Base-by-base conservation (phyloP, 1,284 basidiomycete genomes). In the Trametes versicolor region DNA sequence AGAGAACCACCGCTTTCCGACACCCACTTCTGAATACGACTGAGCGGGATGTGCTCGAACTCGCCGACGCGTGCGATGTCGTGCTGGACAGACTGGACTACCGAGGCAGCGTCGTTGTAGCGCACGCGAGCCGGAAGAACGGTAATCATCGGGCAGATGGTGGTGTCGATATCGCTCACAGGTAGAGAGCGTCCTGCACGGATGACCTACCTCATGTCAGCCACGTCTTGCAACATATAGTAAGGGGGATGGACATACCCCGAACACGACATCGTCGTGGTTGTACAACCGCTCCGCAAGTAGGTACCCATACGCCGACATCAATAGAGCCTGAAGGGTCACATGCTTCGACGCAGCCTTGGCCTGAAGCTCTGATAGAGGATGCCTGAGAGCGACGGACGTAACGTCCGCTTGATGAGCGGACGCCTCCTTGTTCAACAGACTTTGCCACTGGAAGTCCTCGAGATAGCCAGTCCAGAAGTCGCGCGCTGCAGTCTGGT, bases 1-100 rank as follows among this genome's bases (percentile, higher is more conserved):
- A 83, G 64, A 41, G 65, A 54, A 15, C 67, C 64, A 15, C 37
- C 61, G 19, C 79, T 79, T 19, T 79, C 80, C 19, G 78, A 73
- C 50, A 85, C 62, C 83, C 83, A 85, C 34, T 73, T 77, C 68
- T 85, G 83, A n/a, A 85, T 77, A 27, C 78, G 77, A 45, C 81
- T 77, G 17, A 85, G 70, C 6, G 83, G 75, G 19, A 83, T 69
- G 62, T 84, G 80, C 70, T 85, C 84, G 63, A 77, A 79, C 39
- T 79, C 77, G 27, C 80, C 75, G 21, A 77, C 75, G 0, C 76
- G 76, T 0, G 79, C 79, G 34, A 82, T 79, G 63, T 75, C 74
- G 4, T 70, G 65, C 64, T 85, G 84, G n/a, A 81, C 74, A 7
- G 69, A 61, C 27, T 74, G 72, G 2, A 85, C 69, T 17, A 78